Conservation (phyloP, 2,329 filamentous ascomycete species). For the Colletotrichum viniferum region DNA sequence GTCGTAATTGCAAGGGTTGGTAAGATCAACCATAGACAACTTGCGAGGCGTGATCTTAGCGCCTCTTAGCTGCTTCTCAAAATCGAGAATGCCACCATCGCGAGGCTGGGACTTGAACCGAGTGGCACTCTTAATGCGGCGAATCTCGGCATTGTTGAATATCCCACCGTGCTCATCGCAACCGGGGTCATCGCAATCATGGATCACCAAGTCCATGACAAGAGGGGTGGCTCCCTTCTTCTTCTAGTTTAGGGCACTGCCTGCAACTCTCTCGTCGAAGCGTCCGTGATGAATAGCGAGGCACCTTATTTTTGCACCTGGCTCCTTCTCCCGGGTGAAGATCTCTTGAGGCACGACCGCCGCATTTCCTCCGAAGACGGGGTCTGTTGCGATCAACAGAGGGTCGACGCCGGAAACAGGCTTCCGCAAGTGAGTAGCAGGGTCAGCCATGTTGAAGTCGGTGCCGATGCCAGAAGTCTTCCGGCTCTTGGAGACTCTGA, state of each 20-base stretch:
- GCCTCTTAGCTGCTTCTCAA: not conserved
- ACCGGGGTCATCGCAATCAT: not conserved
- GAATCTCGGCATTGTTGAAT: conserved; percentile 14
- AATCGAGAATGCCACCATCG: not conserved
- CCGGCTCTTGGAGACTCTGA: not conserved
- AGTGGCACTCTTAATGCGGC: conserved; percentile 6
- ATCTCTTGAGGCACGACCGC: not conserved
- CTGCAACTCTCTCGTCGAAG: not conserved
- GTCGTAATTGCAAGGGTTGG: not conserved
- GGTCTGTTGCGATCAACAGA: not conserved
- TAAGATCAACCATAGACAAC: not conserved
- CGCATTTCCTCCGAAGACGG: not conserved
- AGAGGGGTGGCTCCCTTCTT: not conserved
- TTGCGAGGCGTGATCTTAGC: conserved; percentile 1
- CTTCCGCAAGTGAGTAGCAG: not conserved
- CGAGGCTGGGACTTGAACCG: conserved; percentile 1
- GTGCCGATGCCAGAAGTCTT: not conserved
- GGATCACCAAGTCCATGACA: conserved; percentile 10
- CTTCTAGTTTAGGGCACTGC: not conserved
- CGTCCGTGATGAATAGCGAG: not conserved
- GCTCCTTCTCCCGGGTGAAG: not conserved
- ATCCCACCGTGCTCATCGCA: not conserved
- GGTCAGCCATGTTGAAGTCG: not conserved
- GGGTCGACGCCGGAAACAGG: not conserved
- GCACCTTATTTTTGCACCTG: not conserved